Evolutionary conservation across 2,329 filamentous ascomycete species (phyloP).

Genomic region (Aaosphaeria arxii): DNA sequence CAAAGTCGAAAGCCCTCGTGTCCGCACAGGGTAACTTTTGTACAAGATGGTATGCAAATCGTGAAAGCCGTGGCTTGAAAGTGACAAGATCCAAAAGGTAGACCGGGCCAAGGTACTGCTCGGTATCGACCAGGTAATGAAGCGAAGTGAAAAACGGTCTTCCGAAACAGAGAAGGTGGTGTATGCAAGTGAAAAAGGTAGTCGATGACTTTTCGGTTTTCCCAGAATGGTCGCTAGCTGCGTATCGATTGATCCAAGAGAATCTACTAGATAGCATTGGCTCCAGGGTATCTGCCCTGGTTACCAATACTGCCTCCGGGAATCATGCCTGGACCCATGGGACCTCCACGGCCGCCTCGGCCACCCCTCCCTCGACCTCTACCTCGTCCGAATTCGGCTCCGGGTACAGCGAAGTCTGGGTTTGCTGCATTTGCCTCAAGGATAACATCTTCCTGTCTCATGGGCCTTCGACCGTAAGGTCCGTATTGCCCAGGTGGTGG

Average conservation of each 20-base stretch:
- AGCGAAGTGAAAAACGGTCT: too few relatives aligned
- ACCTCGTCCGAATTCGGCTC: constrained; percentile 33
- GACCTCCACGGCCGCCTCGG: constrained; percentile 26
- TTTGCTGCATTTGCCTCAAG: constrained; percentile 63
- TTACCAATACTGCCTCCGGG: constrained; percentile 23
- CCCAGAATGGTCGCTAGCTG: too few relatives aligned
- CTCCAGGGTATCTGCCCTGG: constrained; percentile 32
- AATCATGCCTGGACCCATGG: constrained; percentile 21
- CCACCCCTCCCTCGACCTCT: constrained; percentile 26
- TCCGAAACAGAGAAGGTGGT: too few relatives aligned
- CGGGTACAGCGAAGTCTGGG: constrained; percentile 78
- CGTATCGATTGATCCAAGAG: too few relatives aligned
- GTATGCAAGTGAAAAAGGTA: too few relatives aligned
- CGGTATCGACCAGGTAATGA: too few relatives aligned
- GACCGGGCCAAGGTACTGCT: too few relatives aligned
- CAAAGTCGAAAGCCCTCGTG: not conserved
- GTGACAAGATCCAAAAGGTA: too few relatives aligned
- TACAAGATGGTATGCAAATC: constrained; percentile 2
- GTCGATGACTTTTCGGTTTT: too few relatives aligned
- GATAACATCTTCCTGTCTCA: constrained; percentile 66
- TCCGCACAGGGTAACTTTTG: constrained; percentile 3
- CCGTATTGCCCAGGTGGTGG: constrained; percentile 38
- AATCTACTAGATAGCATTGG: constrained; percentile 24
- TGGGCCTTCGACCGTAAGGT: constrained; percentile 37
- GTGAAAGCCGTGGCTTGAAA: not conserved